Conservation (phyloP, 192 early-diverging fungal genomes). For the Backusella tuberculispora region DNA sequence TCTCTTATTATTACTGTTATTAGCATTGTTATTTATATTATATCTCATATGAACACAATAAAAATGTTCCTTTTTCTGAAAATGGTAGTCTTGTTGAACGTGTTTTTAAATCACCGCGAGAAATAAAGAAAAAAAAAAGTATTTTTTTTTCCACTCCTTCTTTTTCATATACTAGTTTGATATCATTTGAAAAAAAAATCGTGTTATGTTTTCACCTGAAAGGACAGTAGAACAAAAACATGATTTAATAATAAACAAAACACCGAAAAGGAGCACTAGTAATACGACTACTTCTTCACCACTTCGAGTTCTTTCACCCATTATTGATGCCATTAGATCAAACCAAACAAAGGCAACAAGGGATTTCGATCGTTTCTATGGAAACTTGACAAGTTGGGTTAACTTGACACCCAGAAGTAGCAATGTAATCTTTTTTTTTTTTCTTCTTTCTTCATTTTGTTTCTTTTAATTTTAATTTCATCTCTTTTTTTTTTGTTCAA, state of each 20-base stretch:
- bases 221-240: background rate
- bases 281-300: background rate
- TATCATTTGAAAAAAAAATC: background rate
- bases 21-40: too few relatives aligned
- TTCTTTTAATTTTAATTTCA: background rate
- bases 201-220: background rate
- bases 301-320: background rate
- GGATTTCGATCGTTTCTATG: constrained; percentile 24
- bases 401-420: constrained; percentile 4
- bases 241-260: background rate
- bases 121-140: background rate
- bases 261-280: background rate
- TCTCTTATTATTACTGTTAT: too few relatives aligned
- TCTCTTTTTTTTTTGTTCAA: background rate
- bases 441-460: background rate
- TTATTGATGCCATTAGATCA: constrained; percentile 5
- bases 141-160: background rate
- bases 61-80: too few relatives aligned
- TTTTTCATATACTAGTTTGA: background rate
- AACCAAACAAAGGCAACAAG: constrained; percentile 11
- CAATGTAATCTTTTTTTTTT: too few relatives aligned
- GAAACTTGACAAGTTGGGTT: background rate
- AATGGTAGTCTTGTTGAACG: too few relatives aligned
- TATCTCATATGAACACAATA: too few relatives aligned
- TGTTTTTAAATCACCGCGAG: too few relatives aligned